Percentiles rank a stretch among this genome's conserved stretches.
Conservation (phyloP, 441 rosid genomes). For the Mallotus japonicus region DNA sequence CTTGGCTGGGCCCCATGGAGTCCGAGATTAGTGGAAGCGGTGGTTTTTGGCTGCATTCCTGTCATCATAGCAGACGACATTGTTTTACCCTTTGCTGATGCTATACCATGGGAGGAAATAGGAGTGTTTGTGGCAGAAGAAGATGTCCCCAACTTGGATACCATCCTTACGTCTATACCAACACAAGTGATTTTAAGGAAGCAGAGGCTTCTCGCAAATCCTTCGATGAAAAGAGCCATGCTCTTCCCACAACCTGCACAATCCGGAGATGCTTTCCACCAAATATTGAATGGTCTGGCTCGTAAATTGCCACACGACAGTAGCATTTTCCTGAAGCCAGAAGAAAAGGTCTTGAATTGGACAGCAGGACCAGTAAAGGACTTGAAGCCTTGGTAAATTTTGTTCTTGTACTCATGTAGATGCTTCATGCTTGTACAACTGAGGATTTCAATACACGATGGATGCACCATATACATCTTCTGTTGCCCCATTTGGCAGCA, state of each 20-base stretch:
- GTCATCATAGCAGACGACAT: slow-evolving; percentile 92
- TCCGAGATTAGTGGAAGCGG: slow-evolving; percentile 94
- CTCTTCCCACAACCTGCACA: slow-evolving; percentile 86
- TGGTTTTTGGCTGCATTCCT: slow-evolving; percentile 93
- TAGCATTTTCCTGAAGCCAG: slow-evolving; percentile 47
- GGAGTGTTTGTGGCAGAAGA: slow-evolving; percentile 82
- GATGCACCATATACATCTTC: no score
- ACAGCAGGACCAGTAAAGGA: slow-evolving; percentile 79
- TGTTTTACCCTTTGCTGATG: slow-evolving; percentile 87
- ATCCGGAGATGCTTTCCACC: slow-evolving; percentile 89
- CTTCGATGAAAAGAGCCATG: slow-evolving; percentile 88
- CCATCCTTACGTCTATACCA: slow-evolving; percentile 75
- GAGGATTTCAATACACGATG: no score
- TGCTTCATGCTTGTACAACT: no score
- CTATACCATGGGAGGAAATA: slow-evolving; percentile 94
- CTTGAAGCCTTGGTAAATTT: slow-evolving; percentile 73
- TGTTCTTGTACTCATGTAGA: no score
- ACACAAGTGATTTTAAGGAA: slow-evolving; percentile 68
- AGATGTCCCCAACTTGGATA: slow-evolving; percentile 74
- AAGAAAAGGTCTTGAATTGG: slow-evolving; percentile 67
- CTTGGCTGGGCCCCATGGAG: slow-evolving; percentile 99
- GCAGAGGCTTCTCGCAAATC: slow-evolving; percentile 86
- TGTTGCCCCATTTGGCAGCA: no score
- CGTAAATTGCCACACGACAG: slow-evolving; percentile 68
- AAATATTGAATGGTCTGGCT: slow-evolving; percentile 79